A percentile compares a stretch with the other conserved stretches of the same genome.
These are phyloP conservation scores for Erythrophleum fordii DNA, from an alignment of 306 rosid genomes.

Conservation along the genomic window DNA sequence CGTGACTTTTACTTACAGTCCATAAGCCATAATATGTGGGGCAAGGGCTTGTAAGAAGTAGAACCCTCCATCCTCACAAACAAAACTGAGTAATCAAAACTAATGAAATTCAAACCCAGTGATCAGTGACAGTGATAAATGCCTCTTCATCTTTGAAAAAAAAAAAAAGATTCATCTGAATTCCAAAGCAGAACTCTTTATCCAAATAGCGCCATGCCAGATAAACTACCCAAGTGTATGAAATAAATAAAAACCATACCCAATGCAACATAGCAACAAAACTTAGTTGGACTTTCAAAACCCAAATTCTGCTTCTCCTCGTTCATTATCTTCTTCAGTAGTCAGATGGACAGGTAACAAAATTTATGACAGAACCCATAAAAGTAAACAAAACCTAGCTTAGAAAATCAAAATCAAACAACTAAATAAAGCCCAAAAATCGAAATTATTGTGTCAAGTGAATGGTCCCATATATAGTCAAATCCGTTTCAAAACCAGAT, in stretches of 20 bases:
- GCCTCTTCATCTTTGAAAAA: background rate
- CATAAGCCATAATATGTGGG: background rate
- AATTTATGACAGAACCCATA: constrained; percentile 11
- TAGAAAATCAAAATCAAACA: constrained; percentile 8
- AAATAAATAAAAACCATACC: background rate
- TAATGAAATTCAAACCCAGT: background rate
- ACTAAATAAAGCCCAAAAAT: background rate
- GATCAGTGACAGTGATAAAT: background rate
- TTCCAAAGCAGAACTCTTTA: background rate
- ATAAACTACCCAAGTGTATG: background rate
- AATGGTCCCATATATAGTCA: constrained; percentile 19
- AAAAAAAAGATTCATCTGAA: background rate
- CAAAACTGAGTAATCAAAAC: background rate
- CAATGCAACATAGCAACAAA: background rate
- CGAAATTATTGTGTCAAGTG: background rate
- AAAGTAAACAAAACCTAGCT: constrained; percentile 35
- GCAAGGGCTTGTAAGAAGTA: too few species aligned
- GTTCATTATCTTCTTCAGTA: constrained; percentile 1
- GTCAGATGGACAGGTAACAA: constrained; percentile 10
- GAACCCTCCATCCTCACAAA: background rate
- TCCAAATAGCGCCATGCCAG: background rate
- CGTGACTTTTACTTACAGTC: background rate
- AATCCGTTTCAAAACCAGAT: constrained; percentile 46
- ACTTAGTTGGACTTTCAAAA: constrained; percentile 3
- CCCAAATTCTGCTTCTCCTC: background rate